phyloP scores from a whole-genome alignment of 768 basidiomycete genomes.

The Auriculariales sp. region DNA sequence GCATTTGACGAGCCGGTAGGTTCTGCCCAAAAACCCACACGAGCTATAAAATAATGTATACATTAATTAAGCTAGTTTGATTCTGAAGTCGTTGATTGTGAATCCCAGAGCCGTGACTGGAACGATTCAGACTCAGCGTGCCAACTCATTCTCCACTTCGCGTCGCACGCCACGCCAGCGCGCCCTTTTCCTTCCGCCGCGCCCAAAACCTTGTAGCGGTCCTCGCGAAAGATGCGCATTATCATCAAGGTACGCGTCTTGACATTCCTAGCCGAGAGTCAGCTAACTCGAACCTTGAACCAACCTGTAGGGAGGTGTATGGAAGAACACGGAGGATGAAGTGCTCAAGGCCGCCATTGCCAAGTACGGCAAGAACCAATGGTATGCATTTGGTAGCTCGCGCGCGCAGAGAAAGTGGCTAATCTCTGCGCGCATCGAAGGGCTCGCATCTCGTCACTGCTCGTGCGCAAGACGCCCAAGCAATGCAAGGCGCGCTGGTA shows the following conservation, averaged over 20 bases:
- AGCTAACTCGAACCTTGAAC: background rate
- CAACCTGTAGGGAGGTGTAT: conserved; percentile 10
- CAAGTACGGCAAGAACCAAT: conserved; percentile 95
- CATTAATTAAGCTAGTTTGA: too few relatives aligned
- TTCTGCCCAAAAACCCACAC: too few relatives aligned
- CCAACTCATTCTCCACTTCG: too few relatives aligned
- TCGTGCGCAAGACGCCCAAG: conserved; percentile 97
- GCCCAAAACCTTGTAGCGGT: too few relatives aligned
- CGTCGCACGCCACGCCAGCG: too few relatives aligned
- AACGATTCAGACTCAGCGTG: too few relatives aligned
- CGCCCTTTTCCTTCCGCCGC: too few relatives aligned
- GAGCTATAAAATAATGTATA: too few relatives aligned
- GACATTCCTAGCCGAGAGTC: background rate
- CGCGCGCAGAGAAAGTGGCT: background rate
- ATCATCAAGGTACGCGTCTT: conserved; percentile 61
- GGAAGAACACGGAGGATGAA: conserved; percentile 91
- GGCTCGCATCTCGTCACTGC: conserved; percentile 95
- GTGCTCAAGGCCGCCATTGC: conserved; percentile 98
- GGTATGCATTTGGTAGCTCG: conserved; percentile 34
- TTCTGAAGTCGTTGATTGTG: too few relatives aligned
- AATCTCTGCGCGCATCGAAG: conserved; percentile 23
- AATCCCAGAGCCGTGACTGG: too few relatives aligned
- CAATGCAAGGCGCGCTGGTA: conserved; percentile 99
- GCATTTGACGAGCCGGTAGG: too few relatives aligned
- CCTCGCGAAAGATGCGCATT: conserved; percentile 56